Percentiles rank a stretch among this genome's conserved stretches.
Conservation (phyloP, 495 filamentous ascomycete genomes). For the Cairneyella variabilis region DNA sequence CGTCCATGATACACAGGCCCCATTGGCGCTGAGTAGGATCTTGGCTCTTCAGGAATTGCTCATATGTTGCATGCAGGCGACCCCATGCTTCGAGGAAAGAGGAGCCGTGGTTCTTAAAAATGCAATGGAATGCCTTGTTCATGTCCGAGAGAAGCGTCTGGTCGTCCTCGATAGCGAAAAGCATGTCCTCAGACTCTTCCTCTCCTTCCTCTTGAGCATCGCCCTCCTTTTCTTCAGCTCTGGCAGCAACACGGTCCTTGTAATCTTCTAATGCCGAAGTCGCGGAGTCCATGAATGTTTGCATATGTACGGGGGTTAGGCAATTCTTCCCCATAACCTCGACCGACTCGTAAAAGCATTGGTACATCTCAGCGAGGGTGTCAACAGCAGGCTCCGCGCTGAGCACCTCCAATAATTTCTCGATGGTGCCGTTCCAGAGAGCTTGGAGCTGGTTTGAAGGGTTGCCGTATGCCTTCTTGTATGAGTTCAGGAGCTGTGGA, state of each 20-base stretch:
- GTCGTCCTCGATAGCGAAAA: slow-evolving; percentile 95
- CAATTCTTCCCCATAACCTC: slow-evolving; percentile 87
- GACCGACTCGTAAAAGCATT: slow-evolving; percentile 98
- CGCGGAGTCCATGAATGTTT: slow-evolving; percentile 78
- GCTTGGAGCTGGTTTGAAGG: slow-evolving; percentile 67
- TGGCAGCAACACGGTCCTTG: slow-evolving; percentile 73
- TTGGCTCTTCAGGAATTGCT: slow-evolving; percentile 72
- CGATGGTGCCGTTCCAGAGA: slow-evolving; percentile 83
- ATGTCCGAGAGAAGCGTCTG: slow-evolving; percentile 96
- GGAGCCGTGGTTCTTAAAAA: slow-evolving; percentile 92
- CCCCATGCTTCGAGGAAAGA: slow-evolving; percentile 86
- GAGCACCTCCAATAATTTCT: slow-evolving; percentile 91
- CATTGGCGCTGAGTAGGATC: slow-evolving; percentile 96
- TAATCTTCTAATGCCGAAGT: slow-evolving; percentile 87
- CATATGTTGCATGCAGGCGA: slow-evolving; percentile 76
- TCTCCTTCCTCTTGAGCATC: slow-evolving; percentile 74
- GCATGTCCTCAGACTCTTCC: slow-evolving; percentile 73
- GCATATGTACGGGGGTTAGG: slow-evolving; percentile 73
- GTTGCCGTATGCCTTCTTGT: slow-evolving; percentile 82
- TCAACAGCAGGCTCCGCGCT: slow-evolving; percentile 93
- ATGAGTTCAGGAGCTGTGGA: slow-evolving; percentile 89
- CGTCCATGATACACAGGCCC: slow-evolving; percentile 98
- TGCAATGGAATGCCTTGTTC: slow-evolving; percentile 99
- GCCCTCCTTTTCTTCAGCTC: slow-evolving; percentile 71
- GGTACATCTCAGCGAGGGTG: slow-evolving; percentile 97